phyloP scores from a whole-genome alignment of 148 eudicot species.

The Persicaria maculosa region DNA sequence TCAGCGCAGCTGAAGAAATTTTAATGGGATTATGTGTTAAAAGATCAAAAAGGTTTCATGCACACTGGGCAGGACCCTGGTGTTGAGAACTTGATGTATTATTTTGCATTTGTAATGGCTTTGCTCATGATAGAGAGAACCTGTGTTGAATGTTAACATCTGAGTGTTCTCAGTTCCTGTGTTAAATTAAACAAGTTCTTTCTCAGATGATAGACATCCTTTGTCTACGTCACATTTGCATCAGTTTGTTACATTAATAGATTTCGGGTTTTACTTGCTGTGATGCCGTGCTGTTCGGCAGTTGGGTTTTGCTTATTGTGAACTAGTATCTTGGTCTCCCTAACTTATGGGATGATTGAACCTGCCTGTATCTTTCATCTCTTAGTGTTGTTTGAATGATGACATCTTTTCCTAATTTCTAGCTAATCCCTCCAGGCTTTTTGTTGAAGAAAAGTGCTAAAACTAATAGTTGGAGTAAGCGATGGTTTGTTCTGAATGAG shows the following conservation, averaged over 20 bases:
- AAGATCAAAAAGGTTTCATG: too few relatives aligned
- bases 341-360: neutral
- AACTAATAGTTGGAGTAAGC: slow-evolving; percentile 78
- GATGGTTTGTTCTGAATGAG: slow-evolving; percentile 95
- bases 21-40: neutral
- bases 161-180: neutral
- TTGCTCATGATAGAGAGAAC: neutral
- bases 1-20: neutral
- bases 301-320: neutral
- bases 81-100: neutral
- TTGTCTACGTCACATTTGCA: neutral
- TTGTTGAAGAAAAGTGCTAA: slow-evolving; percentile 89
- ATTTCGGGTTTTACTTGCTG: neutral
- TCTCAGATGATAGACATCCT: neutral
- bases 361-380: neutral
- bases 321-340: neutral
- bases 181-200: neutral
- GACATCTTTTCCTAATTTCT: neutral
- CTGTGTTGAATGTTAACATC: neutral
- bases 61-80: too few relatives aligned
- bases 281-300: neutral
- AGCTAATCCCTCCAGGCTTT: slow-evolving; percentile 43
- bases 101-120: neutral
- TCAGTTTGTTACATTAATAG: neutral
- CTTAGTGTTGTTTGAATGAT: neutral